Conservation (phyloP, 495 filamentous ascomycete species). For the Trichoderma erinaceum region DNA sequence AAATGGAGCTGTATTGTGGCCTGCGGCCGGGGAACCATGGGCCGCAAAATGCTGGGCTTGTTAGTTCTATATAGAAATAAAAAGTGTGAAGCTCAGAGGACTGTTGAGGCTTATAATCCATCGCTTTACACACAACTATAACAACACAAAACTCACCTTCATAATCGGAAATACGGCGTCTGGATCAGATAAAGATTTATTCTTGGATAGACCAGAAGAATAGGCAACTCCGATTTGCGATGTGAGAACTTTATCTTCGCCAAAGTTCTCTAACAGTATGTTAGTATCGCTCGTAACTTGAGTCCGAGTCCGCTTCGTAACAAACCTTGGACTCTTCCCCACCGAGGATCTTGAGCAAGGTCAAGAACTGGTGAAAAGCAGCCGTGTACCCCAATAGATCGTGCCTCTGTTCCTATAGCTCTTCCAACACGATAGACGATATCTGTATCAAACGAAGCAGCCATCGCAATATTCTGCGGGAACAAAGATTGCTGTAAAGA, state of each 20-base stretch:
- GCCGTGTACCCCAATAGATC: slow-evolving; percentile 36
- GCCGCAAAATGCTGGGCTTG: no score
- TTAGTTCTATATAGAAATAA: no score
- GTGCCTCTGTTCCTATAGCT: slow-evolving; percentile 35
- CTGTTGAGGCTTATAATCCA: no score
- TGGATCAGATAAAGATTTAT: slow-evolving; percentile 30
- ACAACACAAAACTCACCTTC: slow-evolving; percentile 24
- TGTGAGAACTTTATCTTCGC: slow-evolving; percentile 39
- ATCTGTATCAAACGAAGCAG: slow-evolving; percentile 33
- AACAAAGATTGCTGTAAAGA: slow-evolving; percentile 39
- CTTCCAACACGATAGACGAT: slow-evolving; percentile 32
- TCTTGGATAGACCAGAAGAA: slow-evolving; percentile 35
- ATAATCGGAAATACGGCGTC: slow-evolving; percentile 36
- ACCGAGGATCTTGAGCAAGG: slow-evolving; percentile 36
- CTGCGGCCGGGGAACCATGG: no score
- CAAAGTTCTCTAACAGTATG: slow-evolving; percentile 33
- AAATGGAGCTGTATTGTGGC: slow-evolving; percentile 36
- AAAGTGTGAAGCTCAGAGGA: no score
- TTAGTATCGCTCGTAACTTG: not conserved
- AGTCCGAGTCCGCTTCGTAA: no score
- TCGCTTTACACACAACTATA: not conserved
- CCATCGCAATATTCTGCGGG: slow-evolving; percentile 33
- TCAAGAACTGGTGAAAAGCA: slow-evolving; percentile 40
- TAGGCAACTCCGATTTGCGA: slow-evolving; percentile 38
- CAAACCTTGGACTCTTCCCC: slow-evolving; percentile 36